Evolutionary conservation across 1,284 basidiomycete species (phyloP).

Genomic region (Abortiporus biennis): DNA sequence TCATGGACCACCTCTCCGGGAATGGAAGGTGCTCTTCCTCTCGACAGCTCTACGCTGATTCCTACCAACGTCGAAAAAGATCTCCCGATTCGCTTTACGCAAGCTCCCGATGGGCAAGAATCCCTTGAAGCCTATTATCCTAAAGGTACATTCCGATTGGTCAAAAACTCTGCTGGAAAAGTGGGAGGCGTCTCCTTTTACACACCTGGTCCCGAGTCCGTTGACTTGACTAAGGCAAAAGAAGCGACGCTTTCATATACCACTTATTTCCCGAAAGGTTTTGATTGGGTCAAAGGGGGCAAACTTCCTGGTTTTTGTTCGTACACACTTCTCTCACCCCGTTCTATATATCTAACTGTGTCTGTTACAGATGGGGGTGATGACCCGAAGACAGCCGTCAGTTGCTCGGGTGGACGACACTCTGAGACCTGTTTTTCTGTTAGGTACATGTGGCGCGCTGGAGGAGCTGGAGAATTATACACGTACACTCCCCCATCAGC

Average conservation of each 20-base stretch:
- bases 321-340: constrained; percentile 9
- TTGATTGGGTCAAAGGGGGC: constrained; percentile 32
- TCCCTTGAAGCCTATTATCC: constrained; percentile 54
- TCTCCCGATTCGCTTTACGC: too few relatives aligned
- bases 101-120: constrained; percentile 40
- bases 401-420: constrained; percentile 50
- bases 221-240: constrained; percentile 38
- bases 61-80: constrained; percentile 30
- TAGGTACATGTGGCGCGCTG: constrained; percentile 50
- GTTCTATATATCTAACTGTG: too few relatives aligned
- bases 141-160: constrained; percentile 51
- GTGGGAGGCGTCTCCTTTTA: constrained; percentile 66
- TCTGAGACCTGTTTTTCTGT: constrained; percentile 43
- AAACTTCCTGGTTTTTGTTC: constrained; percentile 27
- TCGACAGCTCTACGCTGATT: constrained; percentile 38
- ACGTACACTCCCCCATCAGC: constrained; percentile 55
- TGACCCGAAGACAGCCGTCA: constrained; percentile 30
- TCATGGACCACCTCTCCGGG: constrained; percentile 9
- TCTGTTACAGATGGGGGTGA: constrained; percentile 42
- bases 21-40: constrained; percentile 15
- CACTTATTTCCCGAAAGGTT: constrained; percentile 51
- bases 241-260: constrained; percentile 53
- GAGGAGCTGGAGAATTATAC: constrained; percentile 51
- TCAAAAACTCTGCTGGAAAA: constrained; percentile 43
- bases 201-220: constrained; percentile 33